These are phyloP conservation scores for Adansonia gregorii DNA, from an alignment of 441 rosid species.

Conservation along the genomic window DNA sequence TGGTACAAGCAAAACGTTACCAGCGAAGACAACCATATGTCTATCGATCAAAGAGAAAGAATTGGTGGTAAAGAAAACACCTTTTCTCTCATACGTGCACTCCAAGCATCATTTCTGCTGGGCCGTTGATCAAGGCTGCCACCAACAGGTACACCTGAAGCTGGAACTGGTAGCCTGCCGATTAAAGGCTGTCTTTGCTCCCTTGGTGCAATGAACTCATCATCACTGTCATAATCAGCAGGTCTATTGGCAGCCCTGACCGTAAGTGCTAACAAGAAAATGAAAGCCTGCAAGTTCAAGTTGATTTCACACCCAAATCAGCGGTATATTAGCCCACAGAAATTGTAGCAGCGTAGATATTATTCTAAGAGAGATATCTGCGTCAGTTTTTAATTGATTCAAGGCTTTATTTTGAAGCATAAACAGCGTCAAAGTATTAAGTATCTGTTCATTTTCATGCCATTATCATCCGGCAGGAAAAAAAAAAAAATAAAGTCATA, in stretches of 20 bases:
- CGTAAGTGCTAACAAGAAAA: constrained; percentile 77
- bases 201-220: constrained; percentile 71
- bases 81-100: constrained; percentile 98
- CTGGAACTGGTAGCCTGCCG: constrained; percentile 67
- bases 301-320: neutral
- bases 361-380: neutral
- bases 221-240: constrained; percentile 88
- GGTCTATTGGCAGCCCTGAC: constrained; percentile 82
- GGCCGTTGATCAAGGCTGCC: constrained; percentile 84
- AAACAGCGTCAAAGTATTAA: neutral
- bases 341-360: neutral
- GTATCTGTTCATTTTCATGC: constrained; percentile 4
- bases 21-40: constrained; percentile 11
- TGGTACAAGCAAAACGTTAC: constrained; percentile 2
- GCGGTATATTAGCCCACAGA: neutral
- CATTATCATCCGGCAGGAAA: neutral
- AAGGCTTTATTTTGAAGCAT: neutral
- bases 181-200: constrained; percentile 89
- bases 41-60: neutral
- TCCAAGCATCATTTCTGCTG: constrained; percentile 97
- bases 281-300: constrained; percentile 62
- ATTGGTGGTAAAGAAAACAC: constrained; percentile 36
- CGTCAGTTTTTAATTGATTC: neutral
- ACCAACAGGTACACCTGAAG: constrained; percentile 75
- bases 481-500: neutral